Base-by-base conservation (phyloP, 2,329 filamentous ascomycete genomes). In the Aureobasidium sp. region DNA sequence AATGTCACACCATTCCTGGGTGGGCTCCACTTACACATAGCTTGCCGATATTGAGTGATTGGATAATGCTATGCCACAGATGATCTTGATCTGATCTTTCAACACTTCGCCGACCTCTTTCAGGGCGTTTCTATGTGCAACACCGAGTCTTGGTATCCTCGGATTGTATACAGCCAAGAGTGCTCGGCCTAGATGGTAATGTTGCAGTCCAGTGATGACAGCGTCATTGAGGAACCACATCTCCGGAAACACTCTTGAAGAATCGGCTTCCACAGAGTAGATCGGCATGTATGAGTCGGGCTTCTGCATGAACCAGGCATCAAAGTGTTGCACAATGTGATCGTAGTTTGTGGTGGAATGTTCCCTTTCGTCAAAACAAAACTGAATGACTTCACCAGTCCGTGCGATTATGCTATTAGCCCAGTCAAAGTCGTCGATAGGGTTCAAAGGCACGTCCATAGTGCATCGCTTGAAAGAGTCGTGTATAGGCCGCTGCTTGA, bases 381-480 rank as follows among this genome's bases (percentile, higher is more conserved):
- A 86, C 64, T 85, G 83, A 15, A 87, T 72, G 0, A 87, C 82
- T 65, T 87, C 83, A 17, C 84, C 84, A 57, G 84, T 84, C 66
- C 85, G 81, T 4, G 84, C 79, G 0, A 87, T 79, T 20, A 84
- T 82, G 20, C 83, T 57, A 20, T 20, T 20, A 20, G 20, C 20
- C 20, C 20, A 20, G 20, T 20, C 20, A 20, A 20, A 20, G 20
- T 20, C 20, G 20, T 20, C 20, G 20, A 20, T 20, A 20, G 20
- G 20, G 20, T 20, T 20, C 20, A 20, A 20, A 20, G 20, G 20
- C 20, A 20, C 20, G 20, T 20, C 20, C 20, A 20, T 20, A 20
- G 20, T 20, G 20, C 20, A 20, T 20, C 20, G 20, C 20, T 20
- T 20, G 20, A 20, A 20, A 20, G 20, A 20, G 20, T 20, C 20